Evolutionary conservation across 169 alveolate genomes (phyloP).

Genomic region (Neospora caninum): DNA sequence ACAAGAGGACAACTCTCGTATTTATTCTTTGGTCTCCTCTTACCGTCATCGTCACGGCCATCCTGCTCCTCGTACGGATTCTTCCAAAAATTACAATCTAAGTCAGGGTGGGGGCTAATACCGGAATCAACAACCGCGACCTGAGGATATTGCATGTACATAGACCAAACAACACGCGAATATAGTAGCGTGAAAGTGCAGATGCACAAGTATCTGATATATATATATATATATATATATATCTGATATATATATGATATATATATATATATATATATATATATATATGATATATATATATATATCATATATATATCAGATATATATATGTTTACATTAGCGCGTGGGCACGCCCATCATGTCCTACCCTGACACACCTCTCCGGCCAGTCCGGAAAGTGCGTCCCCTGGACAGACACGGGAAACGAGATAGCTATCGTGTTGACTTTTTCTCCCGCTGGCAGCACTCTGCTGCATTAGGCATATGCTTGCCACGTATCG

Average conservation of each 20-base stretch:
- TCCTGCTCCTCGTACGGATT: conserved; percentile 31
- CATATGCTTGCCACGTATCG: too few species aligned
- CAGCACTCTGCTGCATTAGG: too few species aligned
- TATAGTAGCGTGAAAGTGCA: neutral
- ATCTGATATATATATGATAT: neutral
- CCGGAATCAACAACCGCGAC: conserved; percentile 61
- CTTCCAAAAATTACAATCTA: conserved; percentile 38
- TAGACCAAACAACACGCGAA: neutral
- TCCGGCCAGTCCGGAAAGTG: too few species aligned
- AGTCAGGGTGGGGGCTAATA: conserved; percentile 20
- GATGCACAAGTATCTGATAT: neutral
- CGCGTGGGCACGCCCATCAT: too few species aligned
- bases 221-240: neutral
- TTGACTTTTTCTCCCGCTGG: too few species aligned
- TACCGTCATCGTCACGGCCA: conserved; percentile 58
- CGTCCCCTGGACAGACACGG: too few species aligned
- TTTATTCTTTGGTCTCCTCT: neutral
- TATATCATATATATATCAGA: neutral
- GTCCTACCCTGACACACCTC: too few species aligned
- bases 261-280: neutral
- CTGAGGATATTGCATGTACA: conserved; percentile 8
- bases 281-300: too few species aligned
- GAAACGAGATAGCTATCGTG: too few species aligned
- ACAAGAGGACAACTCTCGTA: neutral
- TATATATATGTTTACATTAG: too few species aligned